Evolutionary conservation across 192 early-diverging fungal species (phyloP).

Genomic region (Mortierella antarctica): DNA sequence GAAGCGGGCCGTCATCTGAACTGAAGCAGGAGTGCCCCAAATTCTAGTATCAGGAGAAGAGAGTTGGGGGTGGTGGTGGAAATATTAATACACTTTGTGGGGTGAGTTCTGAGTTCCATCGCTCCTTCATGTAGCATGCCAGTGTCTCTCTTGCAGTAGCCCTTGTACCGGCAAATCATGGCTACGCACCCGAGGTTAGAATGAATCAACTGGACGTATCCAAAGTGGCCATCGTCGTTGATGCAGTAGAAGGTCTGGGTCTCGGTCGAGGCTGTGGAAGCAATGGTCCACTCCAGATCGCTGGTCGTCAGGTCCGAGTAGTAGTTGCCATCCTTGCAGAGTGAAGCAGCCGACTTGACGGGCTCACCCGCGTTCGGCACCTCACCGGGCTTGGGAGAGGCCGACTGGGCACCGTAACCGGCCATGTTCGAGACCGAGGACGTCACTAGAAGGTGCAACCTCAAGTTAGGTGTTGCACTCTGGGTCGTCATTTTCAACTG

Average conservation of each 20-base stretch:
- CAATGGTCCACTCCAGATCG: constrained; percentile 77
- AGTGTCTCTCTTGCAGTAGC: not conserved
- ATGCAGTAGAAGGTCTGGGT: constrained; percentile 89
- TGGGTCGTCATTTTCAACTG: not conserved
- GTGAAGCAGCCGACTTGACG: constrained; percentile 47
- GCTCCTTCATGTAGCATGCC: not conserved
- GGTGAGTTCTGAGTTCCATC: not conserved
- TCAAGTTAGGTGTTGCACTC: not conserved
- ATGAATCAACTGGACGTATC: constrained; percentile 93
- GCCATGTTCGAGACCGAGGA: constrained; percentile 30
- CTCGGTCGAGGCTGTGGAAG: constrained; percentile 84
- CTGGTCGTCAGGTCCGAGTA: constrained; percentile 61
- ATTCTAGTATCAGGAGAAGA: constrained; percentile 21
- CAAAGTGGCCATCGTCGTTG: constrained; percentile 76
- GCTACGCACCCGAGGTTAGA: constrained; percentile 77
- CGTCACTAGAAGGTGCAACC: constrained; percentile 3
- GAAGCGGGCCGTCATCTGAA: constrained; percentile 81
- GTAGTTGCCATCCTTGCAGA: constrained; percentile 55
- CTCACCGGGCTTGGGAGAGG: constrained; percentile 39
- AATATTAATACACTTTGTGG: constrained; percentile 1
- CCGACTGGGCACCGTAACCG: constrained; percentile 23
- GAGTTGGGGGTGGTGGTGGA: not conserved
- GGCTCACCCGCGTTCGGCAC: constrained; percentile 48
- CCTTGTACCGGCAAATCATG: not conserved
- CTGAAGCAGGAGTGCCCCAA: constrained; percentile 65